Conservation (phyloP, 2,329 filamentous ascomycete genomes). For the Diaporthe sp. region DNA sequence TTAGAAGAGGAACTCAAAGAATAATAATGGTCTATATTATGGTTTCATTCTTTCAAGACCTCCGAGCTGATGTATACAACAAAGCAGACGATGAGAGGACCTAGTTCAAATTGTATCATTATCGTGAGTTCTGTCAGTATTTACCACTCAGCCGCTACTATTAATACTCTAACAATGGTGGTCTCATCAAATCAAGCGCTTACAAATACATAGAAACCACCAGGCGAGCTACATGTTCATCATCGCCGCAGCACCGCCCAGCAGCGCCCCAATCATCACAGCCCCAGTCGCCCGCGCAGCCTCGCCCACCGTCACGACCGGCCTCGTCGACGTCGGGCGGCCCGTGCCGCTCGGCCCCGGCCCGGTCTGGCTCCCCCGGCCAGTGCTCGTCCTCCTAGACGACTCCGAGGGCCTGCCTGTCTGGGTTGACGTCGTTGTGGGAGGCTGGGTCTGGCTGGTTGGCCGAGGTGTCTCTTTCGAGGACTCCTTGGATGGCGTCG, state of each 20-base stretch:
- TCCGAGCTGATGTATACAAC: too few species aligned
- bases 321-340: constrained; percentile 16
- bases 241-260: constrained; percentile 29
- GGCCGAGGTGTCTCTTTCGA: background rate
- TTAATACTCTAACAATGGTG: background rate
- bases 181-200: background rate
- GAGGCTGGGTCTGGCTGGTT: background rate
- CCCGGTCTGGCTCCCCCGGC: constrained; percentile 11
- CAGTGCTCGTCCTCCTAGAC: background rate
- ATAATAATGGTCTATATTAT: too few species aligned
- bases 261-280: constrained; percentile 33
- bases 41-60: too few species aligned
- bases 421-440: background rate
- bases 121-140: background rate
- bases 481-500: background rate
- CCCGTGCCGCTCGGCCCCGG: background rate
- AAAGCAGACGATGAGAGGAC: background rate
- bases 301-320: constrained; percentile 25
- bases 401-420: background rate
- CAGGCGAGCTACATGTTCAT: constrained; percentile 4
- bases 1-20: too few species aligned
- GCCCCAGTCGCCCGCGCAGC: background rate
- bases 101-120: constrained; percentile 3
- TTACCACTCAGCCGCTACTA: background rate
- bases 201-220: background rate